Evolutionary conservation across 176 grass and related monocot species (phyloP).

Genomic region (Olyra latifolia): DNA sequence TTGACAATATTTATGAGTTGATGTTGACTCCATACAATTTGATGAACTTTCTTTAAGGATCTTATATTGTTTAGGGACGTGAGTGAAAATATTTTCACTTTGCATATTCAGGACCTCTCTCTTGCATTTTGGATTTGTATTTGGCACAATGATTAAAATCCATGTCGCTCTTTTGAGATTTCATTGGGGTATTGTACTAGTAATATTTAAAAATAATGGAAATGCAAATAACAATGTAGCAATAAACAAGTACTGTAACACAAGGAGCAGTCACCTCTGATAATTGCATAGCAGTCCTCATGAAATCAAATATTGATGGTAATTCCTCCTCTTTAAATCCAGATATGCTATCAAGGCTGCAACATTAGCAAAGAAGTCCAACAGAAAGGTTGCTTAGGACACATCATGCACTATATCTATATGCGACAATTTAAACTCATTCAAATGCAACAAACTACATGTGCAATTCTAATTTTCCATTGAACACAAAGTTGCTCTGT

Average conservation of each 20-base stretch:
- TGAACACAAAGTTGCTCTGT: not conserved
- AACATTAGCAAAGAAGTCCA: constrained; percentile 22
- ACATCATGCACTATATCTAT: not conserved
- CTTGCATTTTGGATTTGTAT: no score
- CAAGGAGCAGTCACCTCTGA: constrained; percentile 34
- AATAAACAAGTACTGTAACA: constrained; percentile 30
- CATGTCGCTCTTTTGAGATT: no score
- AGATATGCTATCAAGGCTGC: constrained; percentile 49
- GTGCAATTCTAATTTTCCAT: not conserved
- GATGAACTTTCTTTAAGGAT: no score
- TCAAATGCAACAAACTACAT: not conserved
- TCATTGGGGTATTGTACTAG: no score
- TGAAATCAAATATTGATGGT: constrained; percentile 61
- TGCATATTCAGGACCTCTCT: no score
- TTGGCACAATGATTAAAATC: no score
- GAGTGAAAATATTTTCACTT: no score
- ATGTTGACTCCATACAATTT: no score
- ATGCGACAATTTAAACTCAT: not conserved
- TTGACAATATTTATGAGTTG: no score
- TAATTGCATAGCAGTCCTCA: constrained; percentile 63
- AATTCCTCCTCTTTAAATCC: constrained; percentile 58
- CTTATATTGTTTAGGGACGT: no score
- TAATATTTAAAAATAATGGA: not conserved
- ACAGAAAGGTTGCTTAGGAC: not conserved
- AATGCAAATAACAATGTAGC: not conserved